A percentile compares a stretch with the other conserved stretches of the same genome.
Evolutionary conservation across 495 filamentous ascomycete genomes (phyloP).

Genomic region (Tuber calosporum): DNA sequence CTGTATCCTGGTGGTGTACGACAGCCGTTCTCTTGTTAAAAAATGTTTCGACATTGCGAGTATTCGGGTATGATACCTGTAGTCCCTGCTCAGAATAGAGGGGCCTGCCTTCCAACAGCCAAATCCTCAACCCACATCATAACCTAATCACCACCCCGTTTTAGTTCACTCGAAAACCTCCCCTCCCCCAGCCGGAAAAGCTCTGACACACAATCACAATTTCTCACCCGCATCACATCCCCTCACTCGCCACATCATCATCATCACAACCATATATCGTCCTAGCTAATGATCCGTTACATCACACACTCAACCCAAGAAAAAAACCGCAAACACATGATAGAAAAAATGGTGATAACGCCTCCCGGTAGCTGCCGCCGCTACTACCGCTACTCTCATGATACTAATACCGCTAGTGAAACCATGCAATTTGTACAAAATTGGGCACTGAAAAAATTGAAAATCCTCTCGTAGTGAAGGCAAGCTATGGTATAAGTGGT

Average conservation of each 20-base stretch:
- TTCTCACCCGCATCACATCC: neutral
- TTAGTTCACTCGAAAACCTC: neutral
- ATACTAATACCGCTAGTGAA: neutral
- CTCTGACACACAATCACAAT: neutral
- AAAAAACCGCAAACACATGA: neutral
- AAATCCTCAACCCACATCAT: neutral
- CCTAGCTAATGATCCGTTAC: neutral
- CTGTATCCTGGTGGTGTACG: too few relatives aligned
- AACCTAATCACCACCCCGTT: neutral
- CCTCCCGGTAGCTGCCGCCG: neutral
- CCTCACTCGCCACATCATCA: neutral
- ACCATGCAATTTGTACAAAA: conserved; percentile 4
- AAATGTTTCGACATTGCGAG: too few relatives aligned
- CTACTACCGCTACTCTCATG: neutral
- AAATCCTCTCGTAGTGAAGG: neutral
- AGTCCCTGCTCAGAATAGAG: neutral
- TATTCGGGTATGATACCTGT: neutral
- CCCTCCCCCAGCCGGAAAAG: too few relatives aligned
- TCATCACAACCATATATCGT: neutral
- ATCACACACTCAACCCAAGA: neutral
- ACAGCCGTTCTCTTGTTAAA: too few relatives aligned
- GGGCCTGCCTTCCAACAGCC: neutral
- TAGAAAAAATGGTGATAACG: neutral
- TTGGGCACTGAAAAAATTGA: neutral
- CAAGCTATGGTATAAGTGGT: neutral